Evolutionary conservation across 2,329 filamentous ascomycete species (phyloP).

Genomic region (Cladosporium sp.): DNA sequence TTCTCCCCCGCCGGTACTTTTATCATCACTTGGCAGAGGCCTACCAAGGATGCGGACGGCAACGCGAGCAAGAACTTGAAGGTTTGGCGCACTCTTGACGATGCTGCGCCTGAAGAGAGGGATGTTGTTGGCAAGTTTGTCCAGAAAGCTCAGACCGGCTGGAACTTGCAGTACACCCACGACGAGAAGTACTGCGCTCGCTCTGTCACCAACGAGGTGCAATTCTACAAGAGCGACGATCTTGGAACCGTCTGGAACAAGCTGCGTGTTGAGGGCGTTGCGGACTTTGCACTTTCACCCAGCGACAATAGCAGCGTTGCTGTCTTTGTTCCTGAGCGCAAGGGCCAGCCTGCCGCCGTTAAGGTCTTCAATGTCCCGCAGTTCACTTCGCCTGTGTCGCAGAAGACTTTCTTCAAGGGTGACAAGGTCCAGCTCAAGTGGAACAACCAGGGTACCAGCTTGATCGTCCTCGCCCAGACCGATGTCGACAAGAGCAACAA

Average conservation of each 20-base stretch:
- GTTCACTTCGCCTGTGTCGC: constrained; percentile 76
- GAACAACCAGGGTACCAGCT: constrained; percentile 85
- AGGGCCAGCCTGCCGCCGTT: constrained; percentile 90
- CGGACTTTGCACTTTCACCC: constrained; percentile 83
- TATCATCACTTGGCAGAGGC: constrained; percentile 94
- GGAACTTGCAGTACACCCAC: constrained; percentile 94
- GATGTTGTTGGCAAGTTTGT: constrained; percentile 80
- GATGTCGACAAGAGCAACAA: constrained; percentile 98
- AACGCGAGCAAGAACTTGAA: constrained; percentile 95
- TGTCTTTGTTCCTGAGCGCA: constrained; percentile 86
- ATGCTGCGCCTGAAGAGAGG: constrained; percentile 60
- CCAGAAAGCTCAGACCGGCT: constrained; percentile 90
- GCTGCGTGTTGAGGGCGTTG: constrained; percentile 82
- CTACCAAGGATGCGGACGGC: constrained; percentile 85
- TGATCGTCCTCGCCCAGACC: constrained; percentile 93
- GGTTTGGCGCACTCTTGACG: constrained; percentile 83
- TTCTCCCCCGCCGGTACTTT: constrained; percentile 92
- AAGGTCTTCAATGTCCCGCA: constrained; percentile 92
- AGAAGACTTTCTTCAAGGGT: constrained; percentile 99
- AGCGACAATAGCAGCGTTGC: constrained; percentile 81
- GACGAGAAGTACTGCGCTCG: constrained; percentile 92
- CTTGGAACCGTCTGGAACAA: constrained; percentile 90
- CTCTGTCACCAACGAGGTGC: constrained; percentile 92
- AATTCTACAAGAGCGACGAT: constrained; percentile 89
- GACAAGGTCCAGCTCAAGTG: constrained; percentile 99